Evolutionary conservation across 202 grass and related monocot species (phyloP).

Genomic region (Zoysia matrella): DNA sequence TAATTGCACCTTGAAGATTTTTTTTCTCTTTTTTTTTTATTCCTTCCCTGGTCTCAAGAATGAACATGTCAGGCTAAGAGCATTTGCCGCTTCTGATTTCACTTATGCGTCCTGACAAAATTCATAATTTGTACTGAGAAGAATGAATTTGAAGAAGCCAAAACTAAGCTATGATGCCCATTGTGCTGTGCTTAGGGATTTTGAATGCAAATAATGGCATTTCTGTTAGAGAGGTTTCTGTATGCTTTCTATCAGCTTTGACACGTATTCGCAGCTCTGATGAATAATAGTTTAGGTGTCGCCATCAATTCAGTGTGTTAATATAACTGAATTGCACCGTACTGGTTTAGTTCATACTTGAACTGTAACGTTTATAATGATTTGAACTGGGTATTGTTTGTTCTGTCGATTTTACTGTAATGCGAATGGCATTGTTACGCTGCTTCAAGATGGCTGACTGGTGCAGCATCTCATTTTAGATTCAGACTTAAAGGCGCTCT

Average conservation of each 20-base stretch:
- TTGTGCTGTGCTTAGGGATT: background rate
- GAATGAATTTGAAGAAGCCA: constrained; percentile 5
- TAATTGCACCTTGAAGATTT: background rate
- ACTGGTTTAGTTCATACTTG: no score
- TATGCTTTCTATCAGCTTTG: background rate
- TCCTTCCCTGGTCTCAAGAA: background rate
- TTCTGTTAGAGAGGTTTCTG: constrained; percentile 9
- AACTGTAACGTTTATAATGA: no score
- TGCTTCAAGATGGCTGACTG: no score
- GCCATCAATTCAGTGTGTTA: background rate
- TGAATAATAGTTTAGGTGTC: background rate
- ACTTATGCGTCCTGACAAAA: background rate
- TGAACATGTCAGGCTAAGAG: constrained; percentile 3
- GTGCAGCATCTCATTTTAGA: no score
- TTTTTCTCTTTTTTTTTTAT: background rate
- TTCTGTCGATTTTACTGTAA: no score
- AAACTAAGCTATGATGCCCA: background rate
- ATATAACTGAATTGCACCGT: background rate
- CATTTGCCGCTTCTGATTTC: background rate
- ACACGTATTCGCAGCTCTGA: background rate
- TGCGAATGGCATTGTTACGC: no score
- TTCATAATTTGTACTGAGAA: constrained; percentile 22
- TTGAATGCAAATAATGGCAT: constrained; percentile 29
- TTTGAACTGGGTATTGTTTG: no score
- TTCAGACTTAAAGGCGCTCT: no score